Evolutionary conservation across 768 basidiomycete genomes (phyloP).

Genomic region (Tephrocybe sp.): DNA sequence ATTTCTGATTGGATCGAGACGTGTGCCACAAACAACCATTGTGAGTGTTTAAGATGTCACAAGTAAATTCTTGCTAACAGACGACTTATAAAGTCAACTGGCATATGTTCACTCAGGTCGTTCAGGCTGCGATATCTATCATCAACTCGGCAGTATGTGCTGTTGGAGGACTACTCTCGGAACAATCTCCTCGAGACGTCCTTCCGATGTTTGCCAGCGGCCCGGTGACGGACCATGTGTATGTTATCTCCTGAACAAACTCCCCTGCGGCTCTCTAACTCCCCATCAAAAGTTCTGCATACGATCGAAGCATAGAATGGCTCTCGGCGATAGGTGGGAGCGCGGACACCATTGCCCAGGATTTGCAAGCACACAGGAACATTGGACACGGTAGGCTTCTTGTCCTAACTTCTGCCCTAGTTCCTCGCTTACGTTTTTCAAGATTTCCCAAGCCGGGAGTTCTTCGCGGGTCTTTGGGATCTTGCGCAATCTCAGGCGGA

Average conservation of each 20-base stretch:
- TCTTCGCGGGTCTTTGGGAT: conserved; percentile 48
- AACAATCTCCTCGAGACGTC: conserved; percentile 19
- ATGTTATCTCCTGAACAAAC: not conserved
- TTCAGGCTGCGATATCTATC: conserved; percentile 39
- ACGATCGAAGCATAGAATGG: conserved; percentile 41
- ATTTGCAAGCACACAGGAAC: conserved; percentile 44
- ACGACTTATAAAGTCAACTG: conserved; percentile 50
- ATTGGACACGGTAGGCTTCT: conserved; percentile 42
- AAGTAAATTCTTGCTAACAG: conserved; percentile 3
- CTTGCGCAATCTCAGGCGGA: conserved; percentile 35
- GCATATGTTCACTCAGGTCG: conserved; percentile 46
- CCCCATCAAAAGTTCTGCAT: conserved; percentile 33
- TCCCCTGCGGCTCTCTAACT: conserved; percentile 9
- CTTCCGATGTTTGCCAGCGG: conserved; percentile 36
- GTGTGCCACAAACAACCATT: conserved; percentile 38
- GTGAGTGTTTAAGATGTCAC: conserved; percentile 32
- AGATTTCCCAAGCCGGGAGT: conserved; percentile 50
- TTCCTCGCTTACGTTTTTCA: not conserved
- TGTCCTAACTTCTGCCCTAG: not conserved
- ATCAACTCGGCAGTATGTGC: conserved; percentile 37
- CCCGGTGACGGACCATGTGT: conserved; percentile 11
- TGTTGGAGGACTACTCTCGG: conserved; percentile 28
- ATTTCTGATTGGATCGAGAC: conserved; percentile 48
- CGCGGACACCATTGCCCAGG: conserved; percentile 32
- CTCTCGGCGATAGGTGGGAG: conserved; percentile 32